Conservation (phyloP, 495 filamentous ascomycete species). For the Rostrohypoxylon terebratum region DNA sequence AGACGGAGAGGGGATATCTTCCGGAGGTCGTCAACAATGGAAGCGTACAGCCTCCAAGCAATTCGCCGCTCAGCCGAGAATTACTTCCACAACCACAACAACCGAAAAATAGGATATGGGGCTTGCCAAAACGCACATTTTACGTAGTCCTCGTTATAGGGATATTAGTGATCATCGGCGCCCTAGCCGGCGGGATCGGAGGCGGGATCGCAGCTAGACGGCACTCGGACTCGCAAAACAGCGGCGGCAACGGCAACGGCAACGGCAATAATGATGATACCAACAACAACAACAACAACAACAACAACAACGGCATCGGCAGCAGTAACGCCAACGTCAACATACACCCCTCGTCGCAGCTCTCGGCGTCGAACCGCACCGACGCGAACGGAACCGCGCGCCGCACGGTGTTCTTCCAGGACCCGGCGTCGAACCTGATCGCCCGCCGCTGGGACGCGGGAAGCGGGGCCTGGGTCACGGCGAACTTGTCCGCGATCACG, state of each 20-base stretch:
- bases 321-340: neutral
- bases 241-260: neutral
- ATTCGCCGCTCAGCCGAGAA: neutral
- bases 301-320: neutral
- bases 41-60: neutral
- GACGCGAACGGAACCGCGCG: slow-evolving; percentile 16
- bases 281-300: neutral
- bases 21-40: slow-evolving; percentile 17
- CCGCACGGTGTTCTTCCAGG: slow-evolving; percentile 39
- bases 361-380: slow-evolving; percentile 32
- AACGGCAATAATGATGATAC: neutral
- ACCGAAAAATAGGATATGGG: slow-evolving; percentile 11
- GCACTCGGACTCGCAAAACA: neutral
- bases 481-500: slow-evolving; percentile 28
- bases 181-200: slow-evolving; percentile 27
- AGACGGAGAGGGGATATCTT: slow-evolving; percentile 5
- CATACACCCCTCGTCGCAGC: slow-evolving; percentile 23
- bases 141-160: neutral
- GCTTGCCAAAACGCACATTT: slow-evolving; percentile 20
- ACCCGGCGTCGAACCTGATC: slow-evolving; percentile 18
- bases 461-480: slow-evolving; percentile 26
- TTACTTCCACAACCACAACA: neutral
- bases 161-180: slow-evolving; percentile 24
- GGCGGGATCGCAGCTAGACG: slow-evolving; percentile 9
- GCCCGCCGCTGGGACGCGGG: slow-evolving; percentile 33